These are phyloP conservation scores for Phytophthora aleatoria DNA, from an alignment of 352 stramenopile species.

Conservation along the genomic window DNA sequence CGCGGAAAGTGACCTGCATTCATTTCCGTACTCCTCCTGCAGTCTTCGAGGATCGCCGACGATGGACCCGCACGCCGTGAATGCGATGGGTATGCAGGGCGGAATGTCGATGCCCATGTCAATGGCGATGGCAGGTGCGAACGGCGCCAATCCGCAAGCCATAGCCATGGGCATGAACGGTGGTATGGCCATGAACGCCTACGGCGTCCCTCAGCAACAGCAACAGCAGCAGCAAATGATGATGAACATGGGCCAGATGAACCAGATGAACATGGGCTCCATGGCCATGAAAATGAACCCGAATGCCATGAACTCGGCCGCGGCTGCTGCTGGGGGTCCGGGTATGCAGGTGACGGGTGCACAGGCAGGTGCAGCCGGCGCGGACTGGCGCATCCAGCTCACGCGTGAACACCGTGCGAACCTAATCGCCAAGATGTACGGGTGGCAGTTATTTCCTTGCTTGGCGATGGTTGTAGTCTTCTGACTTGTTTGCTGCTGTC, in stretches of 20 bases:
- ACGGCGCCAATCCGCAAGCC: conserved; percentile 36
- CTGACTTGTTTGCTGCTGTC: conserved; percentile 15
- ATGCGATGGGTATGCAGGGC: conserved; percentile 67
- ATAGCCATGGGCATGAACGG: conserved; percentile 61
- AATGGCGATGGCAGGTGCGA: conserved; percentile 56
- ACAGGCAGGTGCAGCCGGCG: background rate
- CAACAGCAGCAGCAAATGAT: conserved; percentile 54
- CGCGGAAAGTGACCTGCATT: conserved; percentile 31
- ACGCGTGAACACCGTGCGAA: conserved; percentile 83
- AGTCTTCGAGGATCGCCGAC: conserved; percentile 3
- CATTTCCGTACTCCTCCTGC: conserved; percentile 5
- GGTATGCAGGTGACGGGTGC: background rate
- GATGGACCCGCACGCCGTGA: conserved; percentile 73
- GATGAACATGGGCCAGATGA: conserved; percentile 43
- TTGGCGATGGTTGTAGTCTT: conserved; percentile 8
- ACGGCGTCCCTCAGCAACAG: conserved; percentile 36
- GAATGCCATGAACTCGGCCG: conserved; percentile 45
- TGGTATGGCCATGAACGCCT: conserved; percentile 38
- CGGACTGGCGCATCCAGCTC: conserved; percentile 82
- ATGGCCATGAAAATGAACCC: conserved; percentile 62
- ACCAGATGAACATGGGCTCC: conserved; percentile 58
- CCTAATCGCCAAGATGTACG: conserved; percentile 87
- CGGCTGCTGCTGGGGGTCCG: background rate
- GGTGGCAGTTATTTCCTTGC: background rate
- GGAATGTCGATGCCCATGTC: conserved; percentile 73